A percentile compares a stretch with the other conserved stretches of the same genome.
phyloP scores from a whole-genome alignment of 371 early-diverging fungal genomes.

The Zychaea mexicana region DNA sequence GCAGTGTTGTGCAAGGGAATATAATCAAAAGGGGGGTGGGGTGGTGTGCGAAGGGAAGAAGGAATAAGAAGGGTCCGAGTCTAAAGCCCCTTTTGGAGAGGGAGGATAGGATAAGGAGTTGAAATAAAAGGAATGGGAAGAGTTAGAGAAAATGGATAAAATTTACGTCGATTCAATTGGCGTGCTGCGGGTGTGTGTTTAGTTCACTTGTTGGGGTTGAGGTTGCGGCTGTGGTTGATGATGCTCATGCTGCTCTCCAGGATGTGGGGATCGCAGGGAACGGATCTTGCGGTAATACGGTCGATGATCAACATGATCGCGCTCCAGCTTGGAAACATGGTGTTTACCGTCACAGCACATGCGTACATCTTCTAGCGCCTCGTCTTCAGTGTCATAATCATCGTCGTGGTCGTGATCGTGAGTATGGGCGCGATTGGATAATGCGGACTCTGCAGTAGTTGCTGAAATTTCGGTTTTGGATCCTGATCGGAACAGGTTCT shows the following conservation, averaged over 20 bases:
- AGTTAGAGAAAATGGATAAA: neutral
- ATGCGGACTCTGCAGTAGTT: neutral
- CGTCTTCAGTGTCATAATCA: constrained; percentile 22
- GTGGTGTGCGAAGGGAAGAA: neutral
- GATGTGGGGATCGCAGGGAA: constrained; percentile 1
- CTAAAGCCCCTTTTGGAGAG: too few relatives aligned
- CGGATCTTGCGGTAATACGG: constrained; percentile 22
- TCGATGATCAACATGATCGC: constrained; percentile 25
- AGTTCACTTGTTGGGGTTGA: neutral
- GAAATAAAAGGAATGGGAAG: constrained; percentile 3
- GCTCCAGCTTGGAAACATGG: constrained; percentile 31
- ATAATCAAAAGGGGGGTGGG: neutral
- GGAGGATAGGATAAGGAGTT: neutral
- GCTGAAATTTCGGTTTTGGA: neutral
- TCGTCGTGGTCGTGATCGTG: neutral
- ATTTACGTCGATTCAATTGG: neutral
- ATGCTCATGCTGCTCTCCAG: neutral
- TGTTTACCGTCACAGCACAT: constrained; percentile 46
- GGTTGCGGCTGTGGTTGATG: neutral
- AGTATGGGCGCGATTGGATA: neutral
- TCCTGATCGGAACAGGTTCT: constrained; percentile 11
- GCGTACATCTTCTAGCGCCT: constrained; percentile 36
- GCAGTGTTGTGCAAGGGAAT: neutral
- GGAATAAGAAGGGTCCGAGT: neutral
- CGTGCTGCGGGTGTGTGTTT: too few relatives aligned